Evolutionary conservation across 2,329 filamentous ascomycete genomes (phyloP).

Genomic region (Cladosporium sp.): DNA sequence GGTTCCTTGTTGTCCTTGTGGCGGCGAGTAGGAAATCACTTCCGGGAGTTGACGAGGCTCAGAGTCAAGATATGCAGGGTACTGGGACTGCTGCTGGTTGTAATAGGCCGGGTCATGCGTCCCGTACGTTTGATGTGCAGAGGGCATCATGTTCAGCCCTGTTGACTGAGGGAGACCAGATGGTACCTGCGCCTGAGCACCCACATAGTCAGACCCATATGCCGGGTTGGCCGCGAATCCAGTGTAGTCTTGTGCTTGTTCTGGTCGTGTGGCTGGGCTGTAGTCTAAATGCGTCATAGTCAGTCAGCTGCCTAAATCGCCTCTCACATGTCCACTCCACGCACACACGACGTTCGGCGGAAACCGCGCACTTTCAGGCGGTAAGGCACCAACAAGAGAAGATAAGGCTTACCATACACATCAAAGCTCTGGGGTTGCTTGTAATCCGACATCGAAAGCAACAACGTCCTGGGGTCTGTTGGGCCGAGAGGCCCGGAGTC

Average conservation of each 20-base stretch:
- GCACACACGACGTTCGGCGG: conserved; percentile 21
- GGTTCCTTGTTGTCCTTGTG: conserved; percentile 67
- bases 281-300: conserved; percentile 51
- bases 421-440: conserved; percentile 72
- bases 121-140: conserved; percentile 43
- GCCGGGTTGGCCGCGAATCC: conserved; percentile 49
- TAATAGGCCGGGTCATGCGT: conserved; percentile 52
- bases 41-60: conserved; percentile 61
- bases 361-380: conserved; percentile 15
- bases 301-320: conserved; percentile 42
- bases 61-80: conserved; percentile 66
- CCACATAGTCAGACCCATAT: conserved; percentile 51
- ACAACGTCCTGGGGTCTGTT: conserved; percentile 40
- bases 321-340: conserved; percentile 34
- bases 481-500: conserved; percentile 55
- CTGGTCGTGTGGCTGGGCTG: conserved; percentile 61
- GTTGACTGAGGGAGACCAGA: conserved; percentile 48
- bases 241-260: conserved; percentile 55
- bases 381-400: neutral
- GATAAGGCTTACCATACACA: conserved; percentile 71
- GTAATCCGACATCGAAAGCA: conserved; percentile 80
- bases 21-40: conserved; percentile 70
- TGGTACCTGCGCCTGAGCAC: conserved; percentile 51
- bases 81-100: conserved; percentile 60
- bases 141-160: conserved; percentile 45